phyloP scores from a whole-genome alignment of 2,329 filamentous ascomycete species.

The Grosmannia clavigera region DNA sequence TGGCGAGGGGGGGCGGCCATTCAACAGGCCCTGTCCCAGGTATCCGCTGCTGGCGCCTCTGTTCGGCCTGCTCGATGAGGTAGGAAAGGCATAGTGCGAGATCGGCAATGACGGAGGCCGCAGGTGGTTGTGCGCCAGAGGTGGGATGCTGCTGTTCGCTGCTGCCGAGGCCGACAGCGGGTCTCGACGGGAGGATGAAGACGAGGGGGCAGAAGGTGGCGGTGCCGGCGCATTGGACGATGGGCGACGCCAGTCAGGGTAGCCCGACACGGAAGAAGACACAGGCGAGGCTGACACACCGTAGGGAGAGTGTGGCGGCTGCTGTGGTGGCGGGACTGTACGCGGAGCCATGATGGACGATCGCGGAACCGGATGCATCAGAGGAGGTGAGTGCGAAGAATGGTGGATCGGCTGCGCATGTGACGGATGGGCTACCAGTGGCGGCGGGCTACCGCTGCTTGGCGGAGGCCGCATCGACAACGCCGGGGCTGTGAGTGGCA shows the following conservation, averaged over 20 bases:
- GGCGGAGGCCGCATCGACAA: constrained; percentile 9
- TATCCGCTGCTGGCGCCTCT: constrained; percentile 1
- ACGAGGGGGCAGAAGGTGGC: not conserved
- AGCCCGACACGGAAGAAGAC: constrained; percentile 1
- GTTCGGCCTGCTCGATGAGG: not conserved
- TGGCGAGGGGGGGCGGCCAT: constrained; percentile 36
- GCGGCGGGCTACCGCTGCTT: not conserved
- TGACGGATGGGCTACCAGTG: not conserved
- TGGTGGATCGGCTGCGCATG: not conserved
- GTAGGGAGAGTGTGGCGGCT: constrained; percentile 4
- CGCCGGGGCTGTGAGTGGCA: constrained; percentile 6
- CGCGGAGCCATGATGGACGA: not conserved
- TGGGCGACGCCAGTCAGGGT: constrained; percentile 8
- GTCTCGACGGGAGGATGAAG: constrained; percentile 6
- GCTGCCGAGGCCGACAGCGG: not conserved
- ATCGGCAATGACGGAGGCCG: constrained; percentile 8
- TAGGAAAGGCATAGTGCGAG: not conserved
- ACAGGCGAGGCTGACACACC: not conserved
- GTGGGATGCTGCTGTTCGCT: constrained; percentile 4
- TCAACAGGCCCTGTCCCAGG: constrained; percentile 17
- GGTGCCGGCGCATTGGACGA: not conserved
- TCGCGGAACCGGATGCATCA: not conserved
- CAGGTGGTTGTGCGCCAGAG: constrained; percentile 11
- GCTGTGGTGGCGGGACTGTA: constrained; percentile 2
- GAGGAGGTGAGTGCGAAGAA: constrained; percentile 3